Percentiles rank a stretch among this genome's conserved stretches.
These are phyloP conservation scores for Arxiozyma telluris DNA, from an alignment of 1,139 yeast species.

Conservation along the genomic window DNA sequence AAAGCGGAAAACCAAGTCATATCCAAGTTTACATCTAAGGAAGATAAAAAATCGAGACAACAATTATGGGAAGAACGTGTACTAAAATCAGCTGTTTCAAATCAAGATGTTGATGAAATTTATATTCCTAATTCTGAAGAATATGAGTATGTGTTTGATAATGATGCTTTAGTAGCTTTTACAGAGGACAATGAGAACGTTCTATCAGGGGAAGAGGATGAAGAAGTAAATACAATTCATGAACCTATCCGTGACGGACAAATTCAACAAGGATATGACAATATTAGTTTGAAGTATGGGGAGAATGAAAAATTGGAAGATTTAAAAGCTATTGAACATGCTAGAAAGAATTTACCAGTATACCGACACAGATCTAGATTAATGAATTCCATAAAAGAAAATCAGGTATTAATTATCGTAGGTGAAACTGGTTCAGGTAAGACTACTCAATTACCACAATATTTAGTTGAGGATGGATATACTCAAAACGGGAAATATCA, in stretches of 20 bases:
- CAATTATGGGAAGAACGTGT: slow-evolving; percentile 27
- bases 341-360: slow-evolving; percentile 46
- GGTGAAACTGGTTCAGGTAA: slow-evolving; percentile 99
- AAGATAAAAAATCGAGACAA: slow-evolving; percentile 11
- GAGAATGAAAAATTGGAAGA: slow-evolving; percentile 22
- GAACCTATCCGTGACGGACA: not conserved
- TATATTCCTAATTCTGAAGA: slow-evolving; percentile 40
- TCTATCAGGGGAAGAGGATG: slow-evolving; percentile 21
- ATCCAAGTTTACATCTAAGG: not conserved
- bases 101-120: slow-evolving; percentile 36
- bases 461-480: slow-evolving; percentile 73
- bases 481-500: slow-evolving; percentile 41
- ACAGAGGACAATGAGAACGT: slow-evolving; percentile 40
- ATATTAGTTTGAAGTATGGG: too few species aligned
- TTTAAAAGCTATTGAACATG: slow-evolving; percentile 31
- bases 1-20: not conserved
- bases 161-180: slow-evolving; percentile 63
- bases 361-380: slow-evolving; percentile 51
- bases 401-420: slow-evolving; percentile 77
- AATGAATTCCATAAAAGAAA: slow-evolving; percentile 45
- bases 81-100: slow-evolving; percentile 24
- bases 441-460: slow-evolving; percentile 90
- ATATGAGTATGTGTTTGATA: slow-evolving; percentile 80
- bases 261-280: not conserved
- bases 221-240: slow-evolving; percentile 1